phyloP scores from a whole-genome alignment of 1,284 basidiomycete species.

The Ganoderma multipileum region DNA sequence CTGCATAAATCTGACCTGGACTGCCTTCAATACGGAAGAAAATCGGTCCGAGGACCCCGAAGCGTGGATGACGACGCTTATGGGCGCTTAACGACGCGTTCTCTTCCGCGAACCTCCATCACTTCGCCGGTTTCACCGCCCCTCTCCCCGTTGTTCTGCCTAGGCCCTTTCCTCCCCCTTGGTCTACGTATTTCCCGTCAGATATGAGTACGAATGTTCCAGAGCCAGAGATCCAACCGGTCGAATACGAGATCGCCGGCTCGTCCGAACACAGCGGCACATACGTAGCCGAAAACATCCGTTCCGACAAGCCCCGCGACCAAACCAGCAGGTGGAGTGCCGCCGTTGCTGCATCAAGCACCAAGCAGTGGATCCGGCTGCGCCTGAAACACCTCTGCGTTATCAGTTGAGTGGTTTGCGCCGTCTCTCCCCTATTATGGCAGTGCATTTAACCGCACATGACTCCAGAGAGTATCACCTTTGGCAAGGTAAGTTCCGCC shows the following conservation, averaged over 20 bases:
- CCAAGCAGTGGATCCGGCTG: slow-evolving; percentile 76
- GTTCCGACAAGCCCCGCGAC: slow-evolving; percentile 67
- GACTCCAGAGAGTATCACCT: slow-evolving; percentile 68
- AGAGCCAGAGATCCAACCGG: slow-evolving; percentile 22
- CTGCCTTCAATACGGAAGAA: neutral
- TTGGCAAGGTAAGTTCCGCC: slow-evolving; percentile 70
- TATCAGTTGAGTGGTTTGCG: slow-evolving; percentile 63
- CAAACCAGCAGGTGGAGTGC: slow-evolving; percentile 78
- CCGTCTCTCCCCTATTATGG: slow-evolving; percentile 2
- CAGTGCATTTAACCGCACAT: neutral
- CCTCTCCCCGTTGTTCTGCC: neutral
- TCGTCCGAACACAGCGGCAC: slow-evolving; percentile 74
- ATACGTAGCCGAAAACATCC: slow-evolving; percentile 73
- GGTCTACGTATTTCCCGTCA: neutral
- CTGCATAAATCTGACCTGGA: neutral
- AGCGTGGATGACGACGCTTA: slow-evolving; percentile 16
- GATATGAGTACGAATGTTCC: slow-evolving; percentile 12
- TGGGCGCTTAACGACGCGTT: slow-evolving; percentile 14
- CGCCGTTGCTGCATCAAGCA: slow-evolving; percentile 57
- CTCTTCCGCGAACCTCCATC: slow-evolving; percentile 21
- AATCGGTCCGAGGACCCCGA: neutral
- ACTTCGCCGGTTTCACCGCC: neutral
- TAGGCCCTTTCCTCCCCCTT: neutral
- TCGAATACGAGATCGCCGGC: slow-evolving; percentile 59
- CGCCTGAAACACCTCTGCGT: slow-evolving; percentile 62